Evolutionary conservation across 352 stramenopile species (phyloP).

Genomic region (Phytophthora melonis): DNA sequence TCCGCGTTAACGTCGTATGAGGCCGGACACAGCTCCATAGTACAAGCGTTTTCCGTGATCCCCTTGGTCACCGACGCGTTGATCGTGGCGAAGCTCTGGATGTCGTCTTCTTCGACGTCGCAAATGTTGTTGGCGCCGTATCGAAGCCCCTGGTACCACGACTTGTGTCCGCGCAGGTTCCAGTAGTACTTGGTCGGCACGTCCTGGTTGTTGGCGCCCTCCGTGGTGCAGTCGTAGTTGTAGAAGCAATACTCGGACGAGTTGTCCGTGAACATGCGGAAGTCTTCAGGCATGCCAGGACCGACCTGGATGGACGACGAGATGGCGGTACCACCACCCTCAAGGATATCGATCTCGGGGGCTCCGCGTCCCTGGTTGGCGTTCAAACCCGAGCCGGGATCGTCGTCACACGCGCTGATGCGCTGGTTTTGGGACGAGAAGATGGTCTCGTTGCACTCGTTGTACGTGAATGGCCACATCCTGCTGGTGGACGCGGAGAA

Average conservation of each 20-base stretch:
- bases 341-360: conserved; percentile 96
- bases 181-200: conserved; percentile 50
- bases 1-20: conserved; percentile 65
- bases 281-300: conserved; percentile 68
- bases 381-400: conserved; percentile 93
- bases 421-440: conserved; percentile 65
- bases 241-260: conserved; percentile 51
- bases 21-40: conserved; percentile 40
- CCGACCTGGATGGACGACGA: conserved; percentile 92
- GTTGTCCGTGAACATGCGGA: conserved; percentile 42
- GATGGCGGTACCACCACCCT: conserved; percentile 81
- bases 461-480: conserved; percentile 96
- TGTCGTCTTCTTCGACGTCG: conserved; percentile 14
- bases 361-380: conserved; percentile 88
- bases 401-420: conserved; percentile 89
- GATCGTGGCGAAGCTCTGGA: conserved; percentile 50
- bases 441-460: conserved; percentile 84
- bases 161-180: conserved; percentile 54
- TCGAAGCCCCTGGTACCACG: conserved; percentile 69
- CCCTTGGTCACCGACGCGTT: conserved; percentile 40
- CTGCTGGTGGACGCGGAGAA: conserved; percentile 94
- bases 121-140: conserved; percentile 71
- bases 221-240: conserved; percentile 44
- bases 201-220: conserved; percentile 53
- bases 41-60: conserved; percentile 58